phyloP scores from a whole-genome alignment of 768 basidiomycete genomes.

The Phylloporus sp. region DNA sequence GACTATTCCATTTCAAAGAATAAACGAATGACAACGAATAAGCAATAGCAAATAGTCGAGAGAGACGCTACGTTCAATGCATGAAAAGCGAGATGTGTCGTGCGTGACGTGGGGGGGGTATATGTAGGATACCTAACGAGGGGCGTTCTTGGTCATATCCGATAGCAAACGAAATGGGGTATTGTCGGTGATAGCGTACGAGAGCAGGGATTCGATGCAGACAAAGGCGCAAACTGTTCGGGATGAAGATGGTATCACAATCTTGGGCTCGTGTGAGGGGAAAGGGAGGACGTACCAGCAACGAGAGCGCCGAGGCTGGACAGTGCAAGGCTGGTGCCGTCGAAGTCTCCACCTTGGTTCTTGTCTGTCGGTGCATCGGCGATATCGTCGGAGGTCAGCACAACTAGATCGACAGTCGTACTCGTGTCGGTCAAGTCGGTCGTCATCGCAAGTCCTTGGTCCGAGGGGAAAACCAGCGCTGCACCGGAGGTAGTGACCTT shows the following conservation, averaged over 20 bases:
- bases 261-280: background rate
- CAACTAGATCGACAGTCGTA: conserved; percentile 47
- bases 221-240: conserved; percentile 8
- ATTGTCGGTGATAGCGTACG: conserved; percentile 8
- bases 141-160: background rate
- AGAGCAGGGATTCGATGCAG: conserved; percentile 8
- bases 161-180: background rate
- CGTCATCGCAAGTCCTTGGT: conserved; percentile 41
- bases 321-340: conserved; percentile 5
- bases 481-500: conserved; percentile 66
- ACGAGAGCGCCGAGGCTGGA: conserved; percentile 10
- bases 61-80: conserved; percentile 1
- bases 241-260: background rate
- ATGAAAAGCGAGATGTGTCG: conserved; percentile 11
- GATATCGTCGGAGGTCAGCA: conserved; percentile 59
- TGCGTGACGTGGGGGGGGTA: conserved; percentile 19
- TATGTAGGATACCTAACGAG: conserved; percentile 3
- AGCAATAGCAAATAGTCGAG: background rate
- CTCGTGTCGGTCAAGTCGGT: conserved; percentile 44
- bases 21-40: background rate
- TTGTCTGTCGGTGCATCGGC: conserved; percentile 13
- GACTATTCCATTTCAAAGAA: background rate
- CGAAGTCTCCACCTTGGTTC: conserved; percentile 1
- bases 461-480: conserved; percentile 67
- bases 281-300: conserved; percentile 14